Evolutionary conservation across 2,329 filamentous ascomycete species (phyloP).

Genomic region (Pestalotiopsis sp.): DNA sequence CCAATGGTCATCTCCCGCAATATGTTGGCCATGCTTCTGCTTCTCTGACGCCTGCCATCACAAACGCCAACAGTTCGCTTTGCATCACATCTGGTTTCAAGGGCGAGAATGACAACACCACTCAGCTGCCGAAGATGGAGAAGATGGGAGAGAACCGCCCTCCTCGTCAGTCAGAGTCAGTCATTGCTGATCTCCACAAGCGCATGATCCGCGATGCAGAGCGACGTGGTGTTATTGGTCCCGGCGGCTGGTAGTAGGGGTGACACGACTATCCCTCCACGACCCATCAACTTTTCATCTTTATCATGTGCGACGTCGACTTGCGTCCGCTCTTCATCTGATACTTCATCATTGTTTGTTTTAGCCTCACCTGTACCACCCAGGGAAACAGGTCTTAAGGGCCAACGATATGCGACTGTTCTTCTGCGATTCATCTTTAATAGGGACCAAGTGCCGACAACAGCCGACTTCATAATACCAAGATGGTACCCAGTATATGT

Average conservation of each 20-base stretch:
- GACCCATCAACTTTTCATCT: background rate
- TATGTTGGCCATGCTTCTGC: conserved; percentile 56
- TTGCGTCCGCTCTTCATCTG: conserved; percentile 19
- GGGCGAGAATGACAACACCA: conserved; percentile 22
- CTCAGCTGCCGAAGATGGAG: conserved; percentile 27
- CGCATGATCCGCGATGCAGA: conserved; percentile 34
- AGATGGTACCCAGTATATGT: conserved; percentile 7
- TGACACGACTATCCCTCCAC: background rate
- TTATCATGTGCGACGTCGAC: background rate
- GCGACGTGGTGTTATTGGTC: conserved; percentile 32
- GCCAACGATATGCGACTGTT: conserved; percentile 14
- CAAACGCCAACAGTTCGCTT: conserved; percentile 37
- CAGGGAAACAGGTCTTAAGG: conserved; percentile 14
- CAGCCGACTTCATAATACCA: background rate
- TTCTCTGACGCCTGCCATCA: conserved; percentile 48
- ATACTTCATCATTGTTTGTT: conserved; percentile 30
- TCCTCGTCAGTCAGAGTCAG: conserved; percentile 31
- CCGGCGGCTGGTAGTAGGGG: conserved; percentile 28
- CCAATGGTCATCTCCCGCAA: conserved; percentile 56
- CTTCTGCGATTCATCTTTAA: conserved; percentile 15
- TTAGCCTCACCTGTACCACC: conserved; percentile 32
- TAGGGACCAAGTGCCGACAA: background rate
- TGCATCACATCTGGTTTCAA: conserved; percentile 32
- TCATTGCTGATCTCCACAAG: conserved; percentile 31
- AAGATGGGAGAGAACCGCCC: conserved; percentile 50